Evolutionary conservation across 2,329 filamentous ascomycete genomes (phyloP), one percentile per base, ranked within the genome.

Genomic region (Fusarium armeniacum): DNA sequence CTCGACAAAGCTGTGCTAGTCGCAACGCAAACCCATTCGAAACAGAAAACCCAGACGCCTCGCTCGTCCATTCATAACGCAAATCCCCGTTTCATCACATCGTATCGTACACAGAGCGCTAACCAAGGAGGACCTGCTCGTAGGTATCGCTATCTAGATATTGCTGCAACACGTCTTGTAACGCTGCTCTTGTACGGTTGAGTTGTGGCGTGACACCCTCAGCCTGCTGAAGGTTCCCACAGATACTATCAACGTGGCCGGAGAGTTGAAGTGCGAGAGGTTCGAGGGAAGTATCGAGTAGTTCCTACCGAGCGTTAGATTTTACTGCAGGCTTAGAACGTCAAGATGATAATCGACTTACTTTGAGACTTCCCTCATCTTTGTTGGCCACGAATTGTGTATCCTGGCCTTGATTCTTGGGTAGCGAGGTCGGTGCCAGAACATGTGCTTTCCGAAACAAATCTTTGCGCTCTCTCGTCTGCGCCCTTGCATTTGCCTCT

Each of bases 231-330:
- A 88, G 78, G 71, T 89, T 89, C 44, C 79, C 79, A 57, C 78
- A 80, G 73, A 89, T 84, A 70, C 85, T 88, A 63, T 88, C 85
- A 78, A 88, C 84, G 67, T 89, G 87, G 54, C 76, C 86, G 13
- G 80, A 79, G 20, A 89, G 80, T 73, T 88, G 85, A 18, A 80
- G 75, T 0, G 81, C 83, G 5, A 87, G 73, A 3, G 76, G 75
- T n/a, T 81, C 70, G 18, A 87, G 72, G 45, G 85, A 83, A 22
- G 82, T 78, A 33, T 84, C 80, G 32, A 79, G 67, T 13, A 83
- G 65, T 36, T 79, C 78, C 80, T 84, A 8, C 5, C 12, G 8
- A 9, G 18, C 53, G 26, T 70, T 43, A 62, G 54, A 35, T 38
- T 36, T 22, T 18, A 3, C 18, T 46, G 6, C 7, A 28, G 35